phyloP scores from a whole-genome alignment of 352 stramenopile species.

The Phytophthora colocasiae region DNA sequence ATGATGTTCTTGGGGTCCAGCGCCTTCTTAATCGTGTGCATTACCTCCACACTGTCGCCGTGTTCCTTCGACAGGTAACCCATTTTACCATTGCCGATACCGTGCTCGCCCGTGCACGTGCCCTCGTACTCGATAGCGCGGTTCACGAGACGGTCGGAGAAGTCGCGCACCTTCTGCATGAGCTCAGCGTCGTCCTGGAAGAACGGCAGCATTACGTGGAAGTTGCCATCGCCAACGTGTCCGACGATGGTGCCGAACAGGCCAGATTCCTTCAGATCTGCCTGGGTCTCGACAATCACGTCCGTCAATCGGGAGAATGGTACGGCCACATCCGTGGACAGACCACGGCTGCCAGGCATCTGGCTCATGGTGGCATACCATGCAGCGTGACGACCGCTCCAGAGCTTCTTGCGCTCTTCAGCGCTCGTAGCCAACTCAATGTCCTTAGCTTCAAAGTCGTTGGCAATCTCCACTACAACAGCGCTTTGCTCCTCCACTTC shows the following conservation, averaged over 20 bases:
- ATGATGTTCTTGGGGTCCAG: constrained; percentile 97
- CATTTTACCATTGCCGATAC: constrained; percentile 96
- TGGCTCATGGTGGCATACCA: constrained; percentile 86
- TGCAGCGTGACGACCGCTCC: constrained; percentile 84
- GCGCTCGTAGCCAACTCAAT: constrained; percentile 78
- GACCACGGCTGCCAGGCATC: constrained; percentile 81
- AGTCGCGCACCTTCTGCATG: constrained; percentile 85
- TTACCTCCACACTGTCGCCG: constrained; percentile 91
- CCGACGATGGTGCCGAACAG: constrained; percentile 94
- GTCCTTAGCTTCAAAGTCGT: constrained; percentile 83
- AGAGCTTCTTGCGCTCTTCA: constrained; percentile 87
- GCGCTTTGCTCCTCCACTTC: constrained; percentile 91
- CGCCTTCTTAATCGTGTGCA: constrained; percentile 94
- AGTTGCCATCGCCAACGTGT: constrained; percentile 97
- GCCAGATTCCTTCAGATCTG: constrained; percentile 87
- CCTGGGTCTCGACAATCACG: constrained; percentile 93
- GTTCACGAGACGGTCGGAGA: constrained; percentile 88
- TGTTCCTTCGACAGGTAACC: constrained; percentile 93
- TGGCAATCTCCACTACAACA: constrained; percentile 86
- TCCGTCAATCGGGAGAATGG: constrained; percentile 95
- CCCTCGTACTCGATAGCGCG: constrained; percentile 92
- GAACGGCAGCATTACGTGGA: constrained; percentile 97
- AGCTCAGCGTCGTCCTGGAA: constrained; percentile 86
- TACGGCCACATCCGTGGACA: constrained; percentile 97
- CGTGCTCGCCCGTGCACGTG: constrained; percentile 99